Evolutionary conservation across 2,329 filamentous ascomycete species (phyloP), one percentile per base, ranked within the genome.

Genomic region (Alternaria sp.): DNA sequence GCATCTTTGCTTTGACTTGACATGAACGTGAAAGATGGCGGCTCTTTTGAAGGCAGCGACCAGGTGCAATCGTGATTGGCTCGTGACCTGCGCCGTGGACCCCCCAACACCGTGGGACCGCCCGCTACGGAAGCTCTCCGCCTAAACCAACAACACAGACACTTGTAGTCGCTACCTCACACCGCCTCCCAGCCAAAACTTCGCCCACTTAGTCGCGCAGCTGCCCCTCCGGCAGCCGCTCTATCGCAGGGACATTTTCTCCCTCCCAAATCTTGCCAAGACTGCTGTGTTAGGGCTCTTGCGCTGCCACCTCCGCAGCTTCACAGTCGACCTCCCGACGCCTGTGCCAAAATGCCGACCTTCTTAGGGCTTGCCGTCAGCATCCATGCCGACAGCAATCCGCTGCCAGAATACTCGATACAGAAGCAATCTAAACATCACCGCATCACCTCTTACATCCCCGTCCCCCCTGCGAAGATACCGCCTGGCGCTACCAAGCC

Each of bases 301-400:
- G 44, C 58, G 48, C 58, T 60, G 29, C 56, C 56, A 39, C 51
- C 57, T 59, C 51, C 51, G 58, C 55, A 56, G 58, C 55, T 61
- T 50, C 51, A 40, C 58, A 36, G 33, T 24, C 29, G 37, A 29
- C 48, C 53, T 48, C 59, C 50, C 44, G 51, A 54, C 60, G 34
- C 50, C 57, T n/a, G 41, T 44, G n/a, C 44, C 58, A 53, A 51
- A 13, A 63, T 63, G 95, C 95, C 95, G 83, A 98, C 93, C 87
- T 99, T 98, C 84, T 96, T 98, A 84, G 95, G 95, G 80, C 93
- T 99, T 81, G 94, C 95, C 72, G 94, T 98, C 77, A 96, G 92
- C 85, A 96, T 98, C 78, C 95, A 99, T 82, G 88, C 87, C 42
- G 86, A 92, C 69, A 84, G 86, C 68, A 87, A 87, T 42, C 93